phyloP scores from a whole-genome alignment of 2,329 filamentous ascomycete species.

The Colletotrichum neosansevieriae region DNA sequence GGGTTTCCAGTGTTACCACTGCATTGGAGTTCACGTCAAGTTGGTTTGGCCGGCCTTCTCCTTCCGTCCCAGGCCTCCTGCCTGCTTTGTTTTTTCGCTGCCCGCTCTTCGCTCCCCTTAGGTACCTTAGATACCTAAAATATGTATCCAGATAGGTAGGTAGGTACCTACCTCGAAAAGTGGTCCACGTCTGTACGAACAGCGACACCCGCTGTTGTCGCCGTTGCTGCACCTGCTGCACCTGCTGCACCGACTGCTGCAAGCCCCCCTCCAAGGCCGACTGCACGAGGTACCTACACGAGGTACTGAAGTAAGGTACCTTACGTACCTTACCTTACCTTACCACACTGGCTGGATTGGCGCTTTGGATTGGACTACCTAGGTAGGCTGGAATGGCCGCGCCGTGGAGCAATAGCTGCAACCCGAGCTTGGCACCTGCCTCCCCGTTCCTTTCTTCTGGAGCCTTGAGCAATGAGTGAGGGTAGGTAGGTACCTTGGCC shows the following conservation, averaged over 20 bases:
- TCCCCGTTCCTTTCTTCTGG: too few relatives aligned
- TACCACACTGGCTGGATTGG: too few relatives aligned
- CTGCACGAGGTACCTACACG: too few relatives aligned
- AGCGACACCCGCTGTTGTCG: too few relatives aligned
- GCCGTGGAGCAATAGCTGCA: slow-evolving; percentile 18
- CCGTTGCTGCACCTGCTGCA: neutral
- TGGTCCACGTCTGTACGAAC: too few relatives aligned
- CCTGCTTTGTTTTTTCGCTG: slow-evolving; percentile 13
- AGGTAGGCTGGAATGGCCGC: slow-evolving; percentile 10
- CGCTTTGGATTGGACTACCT: too few relatives aligned
- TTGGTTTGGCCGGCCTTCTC: slow-evolving; percentile 26
- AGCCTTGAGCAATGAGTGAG: neutral
- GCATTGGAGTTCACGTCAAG: slow-evolving; percentile 28
- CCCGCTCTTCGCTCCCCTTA: slow-evolving; percentile 5
- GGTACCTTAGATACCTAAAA: neutral
- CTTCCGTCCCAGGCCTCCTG: neutral
- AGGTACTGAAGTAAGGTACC: too few relatives aligned
- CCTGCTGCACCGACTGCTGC: too few relatives aligned
- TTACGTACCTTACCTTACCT: neutral
- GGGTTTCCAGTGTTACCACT: slow-evolving; percentile 38
- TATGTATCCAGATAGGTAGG: too few relatives aligned
- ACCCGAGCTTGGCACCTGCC: slow-evolving; percentile 23
- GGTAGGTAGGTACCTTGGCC: too few relatives aligned
- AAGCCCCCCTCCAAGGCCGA: too few relatives aligned
- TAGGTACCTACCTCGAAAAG: too few relatives aligned